Percentiles rank a stretch among this genome's conserved stretches.
These are phyloP conservation scores for Fusarium liriodendri DNA, from an alignment of 2,329 filamentous ascomycete genomes.

Conservation along the genomic window DNA sequence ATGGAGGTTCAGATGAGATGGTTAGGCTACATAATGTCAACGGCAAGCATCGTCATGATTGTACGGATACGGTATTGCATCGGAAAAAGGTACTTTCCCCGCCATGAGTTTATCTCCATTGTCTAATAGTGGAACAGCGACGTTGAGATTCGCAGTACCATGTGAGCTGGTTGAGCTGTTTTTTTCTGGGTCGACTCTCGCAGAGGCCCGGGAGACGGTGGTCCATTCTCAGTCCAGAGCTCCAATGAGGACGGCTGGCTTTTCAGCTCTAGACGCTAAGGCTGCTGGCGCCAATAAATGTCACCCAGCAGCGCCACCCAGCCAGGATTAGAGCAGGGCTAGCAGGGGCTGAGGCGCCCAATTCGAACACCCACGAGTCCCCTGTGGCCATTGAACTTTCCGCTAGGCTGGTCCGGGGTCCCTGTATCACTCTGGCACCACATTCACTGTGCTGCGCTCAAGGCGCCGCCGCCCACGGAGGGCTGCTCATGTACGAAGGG, in stretches of 20 bases:
- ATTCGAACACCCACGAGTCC: constrained; percentile 11
- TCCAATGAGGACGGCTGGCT: constrained; percentile 5
- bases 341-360: constrained; percentile 17
- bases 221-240: constrained; percentile 15
- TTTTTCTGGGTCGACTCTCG: constrained; percentile 7
- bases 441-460: background rate
- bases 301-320: constrained; percentile 11
- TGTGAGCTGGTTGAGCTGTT: constrained; percentile 13
- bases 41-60: background rate
- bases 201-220: constrained; percentile 9
- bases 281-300: constrained; percentile 25
- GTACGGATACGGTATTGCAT: background rate
- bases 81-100: background rate
- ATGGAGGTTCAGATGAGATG: background rate
- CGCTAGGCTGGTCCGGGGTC: constrained; percentile 15
- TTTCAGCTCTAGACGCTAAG: constrained; percentile 39
- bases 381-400: constrained; percentile 27
- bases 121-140: background rate
- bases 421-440: constrained; percentile 9
- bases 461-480: constrained; percentile 2
- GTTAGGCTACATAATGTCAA: background rate
- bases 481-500: constrained; percentile 4
- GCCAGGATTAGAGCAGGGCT: constrained; percentile 5
- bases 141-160: background rate
- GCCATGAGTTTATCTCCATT: background rate